Evolutionary conservation across 2,329 filamentous ascomycete genomes (phyloP), one percentile per base, ranked within the genome.

Genomic region (Alternaria conjuncta): DNA sequence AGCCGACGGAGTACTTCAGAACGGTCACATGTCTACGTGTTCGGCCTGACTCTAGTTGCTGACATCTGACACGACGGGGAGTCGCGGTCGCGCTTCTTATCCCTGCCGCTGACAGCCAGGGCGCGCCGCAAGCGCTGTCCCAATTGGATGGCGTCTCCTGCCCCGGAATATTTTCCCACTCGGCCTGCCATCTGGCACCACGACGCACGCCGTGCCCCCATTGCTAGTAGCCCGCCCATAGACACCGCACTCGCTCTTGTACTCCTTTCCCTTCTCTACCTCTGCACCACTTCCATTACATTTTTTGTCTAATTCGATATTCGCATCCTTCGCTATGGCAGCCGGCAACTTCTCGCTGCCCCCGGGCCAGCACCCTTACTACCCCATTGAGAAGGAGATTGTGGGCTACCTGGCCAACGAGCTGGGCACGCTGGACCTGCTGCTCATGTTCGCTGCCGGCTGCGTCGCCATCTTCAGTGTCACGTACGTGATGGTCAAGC

Each of bases 361-460:
- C 41, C 60, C 63, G 45, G 67, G 63, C 44, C 57, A 68, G 62
- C 90, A 94, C 76, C 90, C 91, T 1, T 94, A 92, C 81, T 93
- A 91, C 74, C 92, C 92, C 6, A 75, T 89, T 21, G 86, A 88
- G 57, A 85, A 88, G 41, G 80, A 83, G 18, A 86, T 95, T 61
- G 80, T 84, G 3, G 86, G 84, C 64, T 94, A 92, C 79, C 80
- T 88, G 46, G 86, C 89, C 70, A 94, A 94, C 76, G 86, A 89
- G 63, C 85, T 86, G 74, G 83, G 85, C 50, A 85, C 91, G 6
- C 75, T 85, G 1, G 81, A 84, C 6, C 84, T 94, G 7, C 84
- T 93, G 11, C 78, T 80, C 41, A 82, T 84, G 58, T 93, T 94
- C 71, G 83, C 85, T 11, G 81, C 82, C 6, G 86, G 86, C 21